phyloP scores from a whole-genome alignment of 2,329 filamentous ascomycete species.

The Gaeumannomyces tritici region DNA sequence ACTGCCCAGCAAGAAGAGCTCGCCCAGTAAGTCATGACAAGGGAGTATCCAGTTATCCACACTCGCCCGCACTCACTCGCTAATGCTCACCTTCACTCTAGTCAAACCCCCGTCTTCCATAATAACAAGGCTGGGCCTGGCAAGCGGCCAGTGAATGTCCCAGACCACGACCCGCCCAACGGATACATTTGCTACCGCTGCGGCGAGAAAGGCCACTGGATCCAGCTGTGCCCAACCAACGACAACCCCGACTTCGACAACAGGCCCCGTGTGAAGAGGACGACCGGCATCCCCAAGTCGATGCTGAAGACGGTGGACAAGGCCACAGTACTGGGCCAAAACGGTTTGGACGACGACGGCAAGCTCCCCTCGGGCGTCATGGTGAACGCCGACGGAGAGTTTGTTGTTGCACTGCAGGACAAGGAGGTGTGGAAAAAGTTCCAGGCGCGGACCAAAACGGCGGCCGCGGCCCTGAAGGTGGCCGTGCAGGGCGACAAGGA shows the following conservation, averaged over 20 bases:
- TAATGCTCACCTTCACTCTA: conserved; percentile 26
- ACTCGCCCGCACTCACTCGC: conserved; percentile 7
- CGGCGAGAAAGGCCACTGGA: conserved; percentile 98
- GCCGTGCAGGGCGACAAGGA: conserved; percentile 73
- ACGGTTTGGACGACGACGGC: conserved; percentile 57
- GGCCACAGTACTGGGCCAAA: conserved; percentile 60
- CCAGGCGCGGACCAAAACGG: conserved; percentile 85
- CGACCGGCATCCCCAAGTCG: conserved; percentile 91
- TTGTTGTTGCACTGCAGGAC: conserved; percentile 92
- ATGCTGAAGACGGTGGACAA: conserved; percentile 96
- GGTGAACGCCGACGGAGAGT: conserved; percentile 96
- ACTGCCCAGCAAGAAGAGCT: conserved; percentile 87
- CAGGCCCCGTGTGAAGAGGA: conserved; percentile 85
- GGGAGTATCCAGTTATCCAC: background rate
- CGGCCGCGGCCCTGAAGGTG: conserved; percentile 72
- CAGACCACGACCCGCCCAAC: conserved; percentile 84
- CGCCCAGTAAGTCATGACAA: conserved; percentile 57
- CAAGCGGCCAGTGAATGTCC: conserved; percentile 67
- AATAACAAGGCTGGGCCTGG: conserved; percentile 40
- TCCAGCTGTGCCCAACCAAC: conserved; percentile 96
- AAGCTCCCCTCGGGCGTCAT: conserved; percentile 85
- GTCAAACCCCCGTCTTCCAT: conserved; percentile 49
- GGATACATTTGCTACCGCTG: conserved; percentile 96
- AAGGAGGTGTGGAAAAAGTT: conserved; percentile 95
- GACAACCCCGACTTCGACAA: conserved; percentile 95